Conservation (phyloP, 2,329 filamentous ascomycete genomes). For the Talaromyces piceae region DNA sequence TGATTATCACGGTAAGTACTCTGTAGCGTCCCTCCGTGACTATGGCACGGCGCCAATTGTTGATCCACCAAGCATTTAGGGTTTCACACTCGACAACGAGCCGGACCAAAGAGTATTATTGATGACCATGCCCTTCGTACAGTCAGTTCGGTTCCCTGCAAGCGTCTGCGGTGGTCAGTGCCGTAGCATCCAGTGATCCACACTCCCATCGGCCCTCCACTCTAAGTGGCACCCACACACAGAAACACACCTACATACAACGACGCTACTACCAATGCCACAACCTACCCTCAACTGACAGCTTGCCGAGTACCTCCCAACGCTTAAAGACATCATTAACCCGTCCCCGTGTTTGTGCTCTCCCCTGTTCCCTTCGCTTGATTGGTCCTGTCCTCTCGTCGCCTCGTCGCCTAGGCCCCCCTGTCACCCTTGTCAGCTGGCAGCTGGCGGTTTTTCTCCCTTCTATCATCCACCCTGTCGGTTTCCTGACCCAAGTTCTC, state of each 20-base stretch:
- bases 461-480: conserved; percentile 7
- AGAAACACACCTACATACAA: neutral
- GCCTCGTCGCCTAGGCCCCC: neutral
- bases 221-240: neutral
- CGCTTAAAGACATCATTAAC: no score
- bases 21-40: no score
- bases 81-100: neutral
- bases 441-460: neutral
- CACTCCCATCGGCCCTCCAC: neutral
- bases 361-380: neutral
- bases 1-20: neutral
- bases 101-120: neutral
- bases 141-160: neutral
- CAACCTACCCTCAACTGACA: no score
- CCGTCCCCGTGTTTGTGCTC: neutral
- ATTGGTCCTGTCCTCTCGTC: neutral
- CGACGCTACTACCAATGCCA: neutral
- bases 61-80: neutral
- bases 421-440: no score
- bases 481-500: conserved; percentile 9
- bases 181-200: neutral
- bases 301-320: no score
- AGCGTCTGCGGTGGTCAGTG: neutral
- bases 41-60: neutral
- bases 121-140: neutral